These are phyloP conservation scores for Aspergillus felis DNA, from an alignment of 2,329 filamentous ascomycete genomes.

Conservation along the genomic window DNA sequence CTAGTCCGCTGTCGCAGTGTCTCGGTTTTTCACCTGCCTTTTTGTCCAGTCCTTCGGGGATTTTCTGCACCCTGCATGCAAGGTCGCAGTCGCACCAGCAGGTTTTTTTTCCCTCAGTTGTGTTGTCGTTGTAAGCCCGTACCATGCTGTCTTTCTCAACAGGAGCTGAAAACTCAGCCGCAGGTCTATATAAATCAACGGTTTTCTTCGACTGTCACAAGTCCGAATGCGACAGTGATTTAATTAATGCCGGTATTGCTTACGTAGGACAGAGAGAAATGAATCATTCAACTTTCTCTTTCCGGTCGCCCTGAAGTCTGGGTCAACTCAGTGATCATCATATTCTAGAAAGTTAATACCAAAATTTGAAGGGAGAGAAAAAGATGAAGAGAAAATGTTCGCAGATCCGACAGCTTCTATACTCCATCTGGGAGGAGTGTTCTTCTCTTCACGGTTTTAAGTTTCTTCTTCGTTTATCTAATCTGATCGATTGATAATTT, in stretches of 20 bases:
- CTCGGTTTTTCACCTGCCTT: background rate
- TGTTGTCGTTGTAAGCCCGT: too few species aligned
- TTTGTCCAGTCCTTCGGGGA: background rate
- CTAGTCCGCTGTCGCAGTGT: background rate
- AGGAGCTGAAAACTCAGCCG: background rate
- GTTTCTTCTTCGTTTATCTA: slow-evolving; percentile 8
- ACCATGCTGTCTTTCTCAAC: background rate
- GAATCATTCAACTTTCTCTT: background rate
- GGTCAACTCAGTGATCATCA: background rate
- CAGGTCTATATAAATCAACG: too few species aligned
- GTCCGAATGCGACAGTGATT: background rate
- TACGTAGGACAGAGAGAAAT: background rate
- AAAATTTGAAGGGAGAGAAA: background rate
- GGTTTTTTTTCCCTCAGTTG: background rate
- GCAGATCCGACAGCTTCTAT: background rate
- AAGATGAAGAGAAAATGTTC: too few species aligned
- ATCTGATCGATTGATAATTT: slow-evolving; percentile 14
- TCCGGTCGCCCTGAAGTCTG: background rate
- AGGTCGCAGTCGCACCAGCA: background rate
- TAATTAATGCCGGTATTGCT: background rate
- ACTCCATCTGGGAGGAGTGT: background rate
- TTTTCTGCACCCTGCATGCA: background rate
- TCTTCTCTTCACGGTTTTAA: background rate
- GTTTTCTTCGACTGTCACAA: background rate
- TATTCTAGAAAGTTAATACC: background rate